These are phyloP conservation scores for Paraurostyla sp. DNA, from an alignment of 73 alveolate species.

Conservation along the genomic window DNA sequence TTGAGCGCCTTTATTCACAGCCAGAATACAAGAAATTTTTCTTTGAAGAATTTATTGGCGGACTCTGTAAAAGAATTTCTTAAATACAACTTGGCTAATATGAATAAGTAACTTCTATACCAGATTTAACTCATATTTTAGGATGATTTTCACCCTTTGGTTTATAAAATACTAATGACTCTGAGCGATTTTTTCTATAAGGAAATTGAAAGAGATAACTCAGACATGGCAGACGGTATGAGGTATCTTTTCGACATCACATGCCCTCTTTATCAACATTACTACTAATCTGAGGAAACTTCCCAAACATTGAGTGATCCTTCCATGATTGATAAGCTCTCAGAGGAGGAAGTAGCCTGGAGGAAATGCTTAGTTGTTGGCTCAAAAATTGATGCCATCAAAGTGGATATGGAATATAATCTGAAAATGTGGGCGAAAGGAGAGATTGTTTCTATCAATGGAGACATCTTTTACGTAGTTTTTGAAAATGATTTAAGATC, in stretches of 20 bases:
- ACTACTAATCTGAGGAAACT: conserved; percentile 34
- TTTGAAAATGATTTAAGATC: conserved; percentile 56
- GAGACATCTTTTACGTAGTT: conserved; percentile 23
- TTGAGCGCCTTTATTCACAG: background rate
- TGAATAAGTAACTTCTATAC: background rate
- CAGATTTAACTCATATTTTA: too few relatives aligned
- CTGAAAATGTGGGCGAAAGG: conserved; percentile 85
- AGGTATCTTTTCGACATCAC: conserved; percentile 14
- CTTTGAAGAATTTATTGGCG: conserved; percentile 43
- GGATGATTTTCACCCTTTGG: background rate
- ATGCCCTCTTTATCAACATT: background rate
- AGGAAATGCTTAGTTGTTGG: conserved; percentile 76
- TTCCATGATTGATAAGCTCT: conserved; percentile 37
- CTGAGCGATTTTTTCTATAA: background rate
- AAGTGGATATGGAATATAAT: conserved; percentile 71
- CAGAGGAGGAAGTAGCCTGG: conserved; percentile 72
- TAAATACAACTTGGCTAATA: background rate
- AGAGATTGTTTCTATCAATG: conserved; percentile 27
- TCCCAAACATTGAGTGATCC: background rate
- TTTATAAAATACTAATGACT: background rate
- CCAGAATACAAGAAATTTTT: conserved; percentile 38
- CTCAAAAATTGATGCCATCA: conserved; percentile 81
- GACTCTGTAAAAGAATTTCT: background rate
- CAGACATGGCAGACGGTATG: conserved; percentile 57
- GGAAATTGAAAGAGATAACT: conserved; percentile 45